These are phyloP conservation scores for Cladophialophora carrionii DNA, from an alignment of 2,329 filamentous ascomycete species.

Conservation along the genomic window DNA sequence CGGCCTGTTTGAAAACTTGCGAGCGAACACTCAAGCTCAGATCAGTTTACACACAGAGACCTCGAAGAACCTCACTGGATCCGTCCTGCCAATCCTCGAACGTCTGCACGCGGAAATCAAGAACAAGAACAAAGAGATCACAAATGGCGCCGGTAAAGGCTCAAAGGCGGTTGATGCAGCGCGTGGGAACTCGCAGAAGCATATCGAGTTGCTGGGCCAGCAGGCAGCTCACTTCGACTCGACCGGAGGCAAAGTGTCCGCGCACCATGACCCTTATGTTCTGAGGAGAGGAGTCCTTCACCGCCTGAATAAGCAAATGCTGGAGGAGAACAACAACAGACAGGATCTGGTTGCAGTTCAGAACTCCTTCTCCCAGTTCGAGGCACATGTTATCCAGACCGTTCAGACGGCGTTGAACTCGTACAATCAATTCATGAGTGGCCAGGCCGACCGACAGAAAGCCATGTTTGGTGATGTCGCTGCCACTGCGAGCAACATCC, in stretches of 20 bases:
- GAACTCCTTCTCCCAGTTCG: constrained; percentile 83
- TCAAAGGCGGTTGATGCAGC: constrained; percentile 92
- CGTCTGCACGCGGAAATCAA: constrained; percentile 96
- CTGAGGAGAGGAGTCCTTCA: constrained; percentile 79
- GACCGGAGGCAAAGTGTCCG: constrained; percentile 69
- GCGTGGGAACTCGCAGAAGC: constrained; percentile 83
- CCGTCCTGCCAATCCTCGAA: constrained; percentile 84
- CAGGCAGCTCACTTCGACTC: constrained; percentile 81
- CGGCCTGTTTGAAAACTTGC: constrained; percentile 91
- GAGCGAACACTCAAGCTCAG: constrained; percentile 84
- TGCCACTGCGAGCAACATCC: constrained; percentile 72
- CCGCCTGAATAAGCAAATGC: constrained; percentile 84
- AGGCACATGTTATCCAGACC: constrained; percentile 79
- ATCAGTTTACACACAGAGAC: constrained; percentile 89
- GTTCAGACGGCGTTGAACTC: constrained; percentile 80
- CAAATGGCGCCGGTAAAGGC: constrained; percentile 76
- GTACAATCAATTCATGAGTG: constrained; percentile 78
- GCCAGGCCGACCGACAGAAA: constrained; percentile 79
- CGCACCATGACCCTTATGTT: constrained; percentile 84
- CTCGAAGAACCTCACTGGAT: constrained; percentile 83
- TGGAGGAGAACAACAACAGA: constrained; percentile 92
- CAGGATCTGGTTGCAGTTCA: constrained; percentile 89
- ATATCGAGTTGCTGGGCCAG: constrained; percentile 90
- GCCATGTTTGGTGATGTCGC: constrained; percentile 84
- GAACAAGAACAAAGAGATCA: constrained; percentile 89